Conservation (phyloP, 1,284 basidiomycete species). For the Schizopora paradoxa region DNA sequence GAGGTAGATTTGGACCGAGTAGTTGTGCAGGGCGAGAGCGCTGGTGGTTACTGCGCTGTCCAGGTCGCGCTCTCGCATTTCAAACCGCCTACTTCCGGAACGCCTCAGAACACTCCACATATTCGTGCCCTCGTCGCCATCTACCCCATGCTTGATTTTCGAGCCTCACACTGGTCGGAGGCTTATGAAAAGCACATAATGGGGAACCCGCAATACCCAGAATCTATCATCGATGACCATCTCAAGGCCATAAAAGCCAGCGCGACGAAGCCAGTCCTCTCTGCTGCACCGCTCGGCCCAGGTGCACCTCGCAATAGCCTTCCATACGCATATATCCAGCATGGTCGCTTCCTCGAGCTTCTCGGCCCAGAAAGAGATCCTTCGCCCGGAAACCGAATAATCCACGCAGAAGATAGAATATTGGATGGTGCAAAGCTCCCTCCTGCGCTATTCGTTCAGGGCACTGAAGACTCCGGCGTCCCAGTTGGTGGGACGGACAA, state of each 20-base stretch:
- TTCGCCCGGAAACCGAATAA: constrained; percentile 3
- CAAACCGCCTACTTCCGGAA: constrained; percentile 1
- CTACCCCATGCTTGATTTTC: constrained; percentile 8
- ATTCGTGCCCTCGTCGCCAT: constrained; percentile 2
- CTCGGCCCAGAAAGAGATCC: constrained; percentile 8
- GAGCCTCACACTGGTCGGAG: constrained; percentile 8
- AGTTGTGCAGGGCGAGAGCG: constrained; percentile 10
- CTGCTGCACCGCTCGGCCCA: constrained; percentile 1
- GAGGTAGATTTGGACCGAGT: constrained; percentile 4
- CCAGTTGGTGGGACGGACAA: constrained; percentile 8
- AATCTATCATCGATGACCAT: constrained; percentile 8
- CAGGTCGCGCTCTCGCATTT: constrained; percentile 10
- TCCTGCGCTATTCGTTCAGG: constrained; percentile 9
- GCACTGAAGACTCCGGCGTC: constrained; percentile 3
- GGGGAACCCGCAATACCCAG: constrained; percentile 4
- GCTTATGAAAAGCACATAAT: constrained; percentile 9
- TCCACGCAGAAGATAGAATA: constrained; percentile 13
- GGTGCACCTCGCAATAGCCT: neutral
- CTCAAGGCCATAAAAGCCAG: constrained; percentile 1
- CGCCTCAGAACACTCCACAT: neutral
- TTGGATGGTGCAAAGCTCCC: constrained; percentile 7
- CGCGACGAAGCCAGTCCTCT: constrained; percentile 5
- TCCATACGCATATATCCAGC: constrained; percentile 6
- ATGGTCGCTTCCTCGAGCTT: constrained; percentile 12
- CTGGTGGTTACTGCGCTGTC: constrained; percentile 12